Evolutionary conservation across 805 yeast genomes (phyloP), one percentile per base, ranked within the genome.

Genomic region (Kluyveromyces lactis): DNA sequence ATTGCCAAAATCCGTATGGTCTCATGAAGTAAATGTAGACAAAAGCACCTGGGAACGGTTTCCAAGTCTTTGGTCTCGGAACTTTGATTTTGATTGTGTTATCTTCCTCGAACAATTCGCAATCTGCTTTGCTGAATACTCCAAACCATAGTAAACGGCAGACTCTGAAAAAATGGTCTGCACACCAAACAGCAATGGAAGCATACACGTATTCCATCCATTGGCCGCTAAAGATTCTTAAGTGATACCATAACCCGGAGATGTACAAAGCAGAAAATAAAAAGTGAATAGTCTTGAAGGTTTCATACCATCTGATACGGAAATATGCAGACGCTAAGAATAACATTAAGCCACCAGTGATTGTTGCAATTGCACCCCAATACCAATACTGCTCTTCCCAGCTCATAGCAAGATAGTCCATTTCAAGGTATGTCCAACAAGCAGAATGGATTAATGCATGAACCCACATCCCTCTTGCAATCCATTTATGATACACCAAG

Each of bases 111-210:
- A 36, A 34, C 24, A 40, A 26, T 18, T 54, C 46, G 12, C 56
- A 51, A 33, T 64, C 64, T 12, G 80, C 82, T 10, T 63, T 55
- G 17, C 77, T 72, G 33, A 30, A 30, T 7, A 69, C 74, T 4
- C 95, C 95, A 43, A 79, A 78, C 26, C 61, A 49, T 12, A 70
- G 33, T 2, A 84, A 56, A 39, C 84, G 68, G 1, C 69, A 56
- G 10, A 77, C 42, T 43, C 95, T 68, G 2, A 73, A 48, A 0
- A 74, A 41, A 36, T 87, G 64, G 53, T 86, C 92, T 46, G 75
- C 66, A 1, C 63, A 67, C 76, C 76, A 71, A 11, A 69, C 47
- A 1, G 51, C 56, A 9, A 64, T 44, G 2, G 71, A 51, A 2
- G 62, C 59, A 38, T 58, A 58, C 21, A 69, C 48, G 64, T 68